phyloP scores from a whole-genome alignment of 1,284 basidiomycete genomes.

The Tausonia pullulans region DNA sequence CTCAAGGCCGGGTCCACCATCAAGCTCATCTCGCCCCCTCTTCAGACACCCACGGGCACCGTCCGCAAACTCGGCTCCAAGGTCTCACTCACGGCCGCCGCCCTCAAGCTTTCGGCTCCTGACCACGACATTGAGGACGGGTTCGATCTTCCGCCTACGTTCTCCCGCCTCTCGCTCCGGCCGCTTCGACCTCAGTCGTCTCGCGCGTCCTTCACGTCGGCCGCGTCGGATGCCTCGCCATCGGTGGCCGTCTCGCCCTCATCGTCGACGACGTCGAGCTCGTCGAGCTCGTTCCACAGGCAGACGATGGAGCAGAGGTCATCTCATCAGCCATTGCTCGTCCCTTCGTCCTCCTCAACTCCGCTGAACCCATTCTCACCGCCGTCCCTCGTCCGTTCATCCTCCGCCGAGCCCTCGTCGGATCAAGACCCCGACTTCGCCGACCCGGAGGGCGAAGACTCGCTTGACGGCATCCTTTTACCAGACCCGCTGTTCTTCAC shows the following conservation, averaged over 20 bases:
- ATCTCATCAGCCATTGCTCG: too few species aligned
- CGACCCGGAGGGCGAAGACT: background rate
- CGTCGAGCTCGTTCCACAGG: too few species aligned
- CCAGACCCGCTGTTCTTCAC: constrained; percentile 13
- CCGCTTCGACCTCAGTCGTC: constrained; percentile 11
- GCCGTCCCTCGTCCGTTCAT: background rate
- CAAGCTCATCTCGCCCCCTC: background rate
- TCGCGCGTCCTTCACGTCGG: constrained; percentile 8
- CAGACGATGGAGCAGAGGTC: too few species aligned
- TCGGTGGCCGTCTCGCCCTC: too few species aligned
- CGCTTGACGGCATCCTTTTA: constrained; percentile 10
- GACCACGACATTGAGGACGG: constrained; percentile 9
- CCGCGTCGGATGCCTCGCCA: background rate
- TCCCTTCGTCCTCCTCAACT: too few species aligned
- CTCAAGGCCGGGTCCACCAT: constrained; percentile 7
- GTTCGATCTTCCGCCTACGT: constrained; percentile 1
- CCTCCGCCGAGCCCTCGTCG: background rate
- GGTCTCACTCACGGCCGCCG: background rate
- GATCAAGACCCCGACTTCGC: background rate
- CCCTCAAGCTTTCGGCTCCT: background rate
- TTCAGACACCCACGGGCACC: background rate
- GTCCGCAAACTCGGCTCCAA: background rate
- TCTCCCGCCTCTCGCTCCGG: constrained; percentile 11
- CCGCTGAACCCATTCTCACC: background rate
- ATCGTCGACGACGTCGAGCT: too few species aligned